These are phyloP conservation scores for Casuarina equisetifolia DNA, from an alignment of 306 rosid genomes.

Conservation along the genomic window DNA sequence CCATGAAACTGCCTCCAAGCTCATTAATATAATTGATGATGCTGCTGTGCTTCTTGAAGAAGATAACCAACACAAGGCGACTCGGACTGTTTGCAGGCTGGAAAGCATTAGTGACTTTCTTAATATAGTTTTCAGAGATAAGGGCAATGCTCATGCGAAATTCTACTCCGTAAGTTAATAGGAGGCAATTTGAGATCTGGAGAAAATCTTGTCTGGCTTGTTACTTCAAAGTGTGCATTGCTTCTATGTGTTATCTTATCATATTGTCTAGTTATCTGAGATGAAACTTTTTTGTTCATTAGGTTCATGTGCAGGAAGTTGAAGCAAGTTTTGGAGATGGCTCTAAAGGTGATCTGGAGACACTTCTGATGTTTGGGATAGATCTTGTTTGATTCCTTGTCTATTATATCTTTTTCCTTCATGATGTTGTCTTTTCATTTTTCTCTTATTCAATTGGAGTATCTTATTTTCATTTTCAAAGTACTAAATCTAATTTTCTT, in stretches of 20 bases:
- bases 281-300: conserved; percentile 26
- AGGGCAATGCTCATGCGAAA: conserved; percentile 62
- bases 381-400: not conserved
- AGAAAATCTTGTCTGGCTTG: conserved; percentile 19
- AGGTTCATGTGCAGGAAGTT: conserved; percentile 87
- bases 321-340: conserved; percentile 62
- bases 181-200: conserved; percentile 18
- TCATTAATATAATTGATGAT: conserved; percentile 46
- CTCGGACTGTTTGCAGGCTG: conserved; percentile 63
- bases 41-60: conserved; percentile 81
- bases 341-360: conserved; percentile 56
- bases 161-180: conserved; percentile 67
- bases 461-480: not conserved
- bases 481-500: not conserved
- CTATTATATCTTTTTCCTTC: conserved; percentile 16
- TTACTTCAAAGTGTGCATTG: conserved; percentile 11
- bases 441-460: not conserved
- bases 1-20: conserved; percentile 54
- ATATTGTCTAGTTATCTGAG: conserved; percentile 27
- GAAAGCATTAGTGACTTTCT: conserved; percentile 66
- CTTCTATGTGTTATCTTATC: conserved; percentile 21
- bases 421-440: conserved; percentile 7
- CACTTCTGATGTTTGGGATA: conserved; percentile 22
- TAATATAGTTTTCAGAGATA: conserved; percentile 59
- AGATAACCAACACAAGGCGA: conserved; percentile 64